Evolutionary conservation across 805 yeast species (phyloP).

Genomic region (Yamadazyma laniorum): DNA sequence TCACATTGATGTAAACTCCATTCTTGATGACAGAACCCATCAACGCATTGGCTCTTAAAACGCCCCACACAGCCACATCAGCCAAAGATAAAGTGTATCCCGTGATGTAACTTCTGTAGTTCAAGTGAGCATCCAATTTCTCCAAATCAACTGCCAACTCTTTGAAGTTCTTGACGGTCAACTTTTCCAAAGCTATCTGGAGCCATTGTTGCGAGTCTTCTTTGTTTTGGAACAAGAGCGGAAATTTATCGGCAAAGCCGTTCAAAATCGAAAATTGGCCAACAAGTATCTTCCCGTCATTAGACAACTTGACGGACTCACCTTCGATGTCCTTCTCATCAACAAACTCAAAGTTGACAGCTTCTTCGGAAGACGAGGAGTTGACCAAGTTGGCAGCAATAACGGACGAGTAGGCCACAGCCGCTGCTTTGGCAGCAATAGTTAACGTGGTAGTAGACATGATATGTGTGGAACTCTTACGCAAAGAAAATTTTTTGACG

Average conservation of each 20-base stretch:
- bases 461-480: neutral
- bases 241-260: conserved; percentile 51
- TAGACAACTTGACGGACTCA: conserved; percentile 41
- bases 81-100: conserved; percentile 71
- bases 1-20: conserved; percentile 77
- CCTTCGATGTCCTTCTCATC: conserved; percentile 64
- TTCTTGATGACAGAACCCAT: conserved; percentile 88
- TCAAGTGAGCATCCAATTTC: conserved; percentile 75
- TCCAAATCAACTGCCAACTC: conserved; percentile 76
- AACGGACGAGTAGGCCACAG: conserved; percentile 73
- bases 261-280: conserved; percentile 47
- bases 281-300: conserved; percentile 43
- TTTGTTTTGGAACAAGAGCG: conserved; percentile 39
- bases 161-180: conserved; percentile 84
- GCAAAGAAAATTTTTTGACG: conserved; percentile 5
- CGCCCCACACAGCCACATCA: conserved; percentile 92
- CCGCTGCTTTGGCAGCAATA: conserved; percentile 83
- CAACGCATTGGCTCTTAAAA: conserved; percentile 86
- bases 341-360: conserved; percentile 60
- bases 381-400: conserved; percentile 78
- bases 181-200: conserved; percentile 62
- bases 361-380: conserved; percentile 32
- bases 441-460: conserved; percentile 51
- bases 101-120: conserved; percentile 74
- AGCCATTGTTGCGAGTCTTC: conserved; percentile 59